Conservation (phyloP, 352 stramenopile genomes). For the Phytophthora chlamydospora region DNA sequence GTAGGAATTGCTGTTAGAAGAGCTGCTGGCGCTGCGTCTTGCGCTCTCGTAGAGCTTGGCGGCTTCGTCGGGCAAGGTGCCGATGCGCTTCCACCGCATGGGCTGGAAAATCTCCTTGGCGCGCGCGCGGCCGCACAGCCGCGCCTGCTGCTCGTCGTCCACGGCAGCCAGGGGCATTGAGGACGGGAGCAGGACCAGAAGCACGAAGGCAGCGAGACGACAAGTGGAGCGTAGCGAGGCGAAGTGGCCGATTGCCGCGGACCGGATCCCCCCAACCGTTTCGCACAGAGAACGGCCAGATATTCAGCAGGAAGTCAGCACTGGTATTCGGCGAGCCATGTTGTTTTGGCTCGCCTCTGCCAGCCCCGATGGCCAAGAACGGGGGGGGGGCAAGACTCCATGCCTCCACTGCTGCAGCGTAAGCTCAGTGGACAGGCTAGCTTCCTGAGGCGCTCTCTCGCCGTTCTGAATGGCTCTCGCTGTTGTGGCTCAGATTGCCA, state of each 20-base stretch:
- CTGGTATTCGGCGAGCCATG: slow-evolving; percentile 12
- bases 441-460: too few species aligned
- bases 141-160: slow-evolving; percentile 62
- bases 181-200: not conserved
- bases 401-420: not conserved
- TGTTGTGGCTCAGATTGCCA: too few species aligned
- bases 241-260: not conserved
- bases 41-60: slow-evolving; percentile 68
- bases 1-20: slow-evolving; percentile 34
- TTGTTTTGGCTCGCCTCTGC: slow-evolving; percentile 23
- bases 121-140: slow-evolving; percentile 51
- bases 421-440: too few species aligned
- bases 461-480: not conserved
- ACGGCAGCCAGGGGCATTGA: slow-evolving; percentile 39
- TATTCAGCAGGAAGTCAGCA: slow-evolving; percentile 12
- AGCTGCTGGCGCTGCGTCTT: slow-evolving; percentile 8
- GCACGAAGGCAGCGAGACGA: not conserved
- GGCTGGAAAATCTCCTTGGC: slow-evolving; percentile 77
- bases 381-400: not conserved
- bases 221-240: slow-evolving; percentile 4
- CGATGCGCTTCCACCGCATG: slow-evolving; percentile 74
- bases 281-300: not conserved
- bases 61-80: slow-evolving; percentile 50
- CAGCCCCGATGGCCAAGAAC: slow-evolving; percentile 9
- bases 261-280: not conserved